These are phyloP conservation scores for Rhizomucor miehei DNA, from an alignment of 371 early-diverging fungal genomes.

Conservation along the genomic window DNA sequence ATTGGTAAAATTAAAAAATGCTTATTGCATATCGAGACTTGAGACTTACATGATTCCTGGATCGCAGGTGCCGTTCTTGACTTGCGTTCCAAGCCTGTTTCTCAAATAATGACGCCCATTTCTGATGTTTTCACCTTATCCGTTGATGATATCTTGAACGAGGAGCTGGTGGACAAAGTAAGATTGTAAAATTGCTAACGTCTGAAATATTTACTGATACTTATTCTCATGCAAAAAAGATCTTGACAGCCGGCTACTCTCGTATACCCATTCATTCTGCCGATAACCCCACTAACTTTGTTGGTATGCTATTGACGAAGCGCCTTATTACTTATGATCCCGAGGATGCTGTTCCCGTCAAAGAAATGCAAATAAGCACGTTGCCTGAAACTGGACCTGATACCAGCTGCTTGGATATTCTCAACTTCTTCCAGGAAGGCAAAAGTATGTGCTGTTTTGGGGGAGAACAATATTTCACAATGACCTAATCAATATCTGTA, in stretches of 20 bases:
- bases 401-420: slow-evolving; percentile 84
- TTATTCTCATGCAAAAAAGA: no score
- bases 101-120: slow-evolving; percentile 86
- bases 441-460: slow-evolving; percentile 57
- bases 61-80: slow-evolving; percentile 86
- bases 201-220: neutral
- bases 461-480: no score
- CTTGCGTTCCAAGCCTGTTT: slow-evolving; percentile 83
- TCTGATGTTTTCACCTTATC: slow-evolving; percentile 84
- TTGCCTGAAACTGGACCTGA: slow-evolving; percentile 74
- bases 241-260: slow-evolving; percentile 83
- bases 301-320: slow-evolving; percentile 93
- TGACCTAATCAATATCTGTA: neutral
- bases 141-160: slow-evolving; percentile 65
- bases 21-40: neutral
- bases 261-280: slow-evolving; percentile 83
- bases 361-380: slow-evolving; percentile 63
- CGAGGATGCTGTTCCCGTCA: slow-evolving; percentile 72
- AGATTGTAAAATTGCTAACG: neutral
- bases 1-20: slow-evolving; percentile 2
- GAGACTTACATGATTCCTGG: neutral
- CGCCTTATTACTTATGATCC: slow-evolving; percentile 85
- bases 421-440: slow-evolving; percentile 93
- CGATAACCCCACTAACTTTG: slow-evolving; percentile 61
- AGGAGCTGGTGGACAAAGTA: slow-evolving; percentile 58